Evolutionary conservation across 768 basidiomycete genomes (phyloP), one percentile per base, ranked within the genome.

Genomic region (Termitomyces sp.): DNA sequence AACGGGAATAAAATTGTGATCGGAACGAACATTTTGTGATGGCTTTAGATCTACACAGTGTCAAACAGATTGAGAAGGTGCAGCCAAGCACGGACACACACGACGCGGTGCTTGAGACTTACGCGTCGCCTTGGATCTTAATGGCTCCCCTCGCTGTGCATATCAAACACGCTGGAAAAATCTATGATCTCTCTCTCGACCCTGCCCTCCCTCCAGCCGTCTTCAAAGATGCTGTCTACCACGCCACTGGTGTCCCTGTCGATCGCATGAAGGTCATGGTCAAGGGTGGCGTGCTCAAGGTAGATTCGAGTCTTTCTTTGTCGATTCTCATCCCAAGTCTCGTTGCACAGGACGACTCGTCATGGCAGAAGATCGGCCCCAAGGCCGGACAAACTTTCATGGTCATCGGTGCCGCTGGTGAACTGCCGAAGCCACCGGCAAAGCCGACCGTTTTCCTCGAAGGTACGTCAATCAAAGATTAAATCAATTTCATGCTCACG

Each of bases 181-280:
- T 80, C 0, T 77, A 88, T 71, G 78, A 85, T 61, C 69, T 97
- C 41, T 70, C 79, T 48, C 84, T 97, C 47, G 86, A 97, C 72
- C 75, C 85, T 16, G 83, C 87, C 75, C 77, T 81, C 5, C 81
- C 90, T 2, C 83, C 87, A 2, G 66, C 75, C 16, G 82, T 73
- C 15, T 95, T 98, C 81, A 98, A 97, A 70, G 84, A 92, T 60
- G 77, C 84, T 5, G 78, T 98, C 34, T 90, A 90, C 66, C 81
- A 87, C 44, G 75, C 79, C 47, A 98, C 94, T 0, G 94, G 93
- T 8, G 88, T 98, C 3, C 94, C 92, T 3, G 72, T 84, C 36
- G 93, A 96, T 68, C 81, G 94, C 49, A 95, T 97, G 92, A 99
- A 98, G 75, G 88, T 98, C 62, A 94, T 97, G 90, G 81, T 95